Evolutionary conservation across 768 basidiomycete species (phyloP), one percentile per base, ranked within the genome.

Genomic region (Hericium coralloides): DNA sequence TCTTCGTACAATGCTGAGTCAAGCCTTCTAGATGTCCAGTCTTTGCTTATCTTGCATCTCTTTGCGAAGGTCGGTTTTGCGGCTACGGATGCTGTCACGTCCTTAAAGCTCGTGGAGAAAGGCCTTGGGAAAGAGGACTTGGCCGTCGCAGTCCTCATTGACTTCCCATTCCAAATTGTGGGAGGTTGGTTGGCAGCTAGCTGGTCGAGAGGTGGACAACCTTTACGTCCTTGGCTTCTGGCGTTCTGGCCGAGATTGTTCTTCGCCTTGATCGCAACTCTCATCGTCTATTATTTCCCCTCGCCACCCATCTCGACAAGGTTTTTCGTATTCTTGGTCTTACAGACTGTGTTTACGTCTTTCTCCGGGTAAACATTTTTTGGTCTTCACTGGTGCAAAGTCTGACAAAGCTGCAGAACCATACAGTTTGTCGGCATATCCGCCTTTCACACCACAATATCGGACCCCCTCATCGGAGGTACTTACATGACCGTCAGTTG

Each of bases 391-490:
- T 31, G 18, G 58, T 56, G 60, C 39, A 43, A 25, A 20, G 55
- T 31, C 31, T 48, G 2, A 51, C 43, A 10, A 15, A 23, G 56
- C 12, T 31, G 26, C 57, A 95, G 95, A 49, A 98, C 95, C 4
- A 86, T 98, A n/a, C 95, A 99, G 70, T 99, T 98, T 67, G 95
- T 98, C 18, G 94, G 97, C 9, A 93, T 98, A 59, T 92, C 94
- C n/a, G 97, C 97, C 3, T 99, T 98, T 79, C 97, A 98, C 65
- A 98, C 94, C 3, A 83, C 89, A 55, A 85, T 99, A 38, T 93
- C 97, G 0, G 97, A 99, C 67, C 97, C 97, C 0, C 67, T 97
- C 12, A 97, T 99, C 54, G 97, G 97, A 26, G 97, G 97, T 52
- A 99, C 97, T 0, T 99, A 99, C 70, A 99, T 99, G 97, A 99